Evolutionary conservation across 2,329 filamentous ascomycete species (phyloP).

Genomic region (Aureobasidium sp.): DNA sequence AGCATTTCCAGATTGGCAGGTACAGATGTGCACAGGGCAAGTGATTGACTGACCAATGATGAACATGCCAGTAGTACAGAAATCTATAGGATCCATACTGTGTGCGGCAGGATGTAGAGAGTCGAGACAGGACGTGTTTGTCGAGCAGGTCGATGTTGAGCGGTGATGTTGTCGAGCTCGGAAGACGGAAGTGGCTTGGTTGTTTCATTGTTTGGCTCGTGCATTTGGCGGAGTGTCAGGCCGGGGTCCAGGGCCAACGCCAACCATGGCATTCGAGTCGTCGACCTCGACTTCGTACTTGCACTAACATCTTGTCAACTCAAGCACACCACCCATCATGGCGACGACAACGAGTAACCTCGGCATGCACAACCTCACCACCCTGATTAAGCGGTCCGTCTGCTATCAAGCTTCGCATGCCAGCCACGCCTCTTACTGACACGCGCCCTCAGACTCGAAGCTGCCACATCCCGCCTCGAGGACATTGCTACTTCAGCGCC

Average conservation of each 20-base stretch:
- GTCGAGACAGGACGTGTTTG: background rate
- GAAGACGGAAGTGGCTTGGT: conserved; percentile 2
- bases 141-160: background rate
- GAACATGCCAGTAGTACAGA: conserved; percentile 55
- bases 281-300: background rate
- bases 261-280: background rate
- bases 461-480: conserved; percentile 89
- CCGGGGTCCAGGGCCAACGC: background rate
- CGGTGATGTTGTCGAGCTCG: background rate
- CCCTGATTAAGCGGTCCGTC: conserved; percentile 91
- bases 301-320: background rate
- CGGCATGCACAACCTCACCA: conserved; percentile 94
- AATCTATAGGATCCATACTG: conserved; percentile 33
- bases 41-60: conserved; percentile 43
- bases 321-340: conserved; percentile 8
- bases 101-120: background rate
- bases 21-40: background rate
- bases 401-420: background rate
- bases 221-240: conserved; percentile 1
- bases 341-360: conserved; percentile 9
- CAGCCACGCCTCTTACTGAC: conserved; percentile 34
- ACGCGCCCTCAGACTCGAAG: conserved; percentile 67
- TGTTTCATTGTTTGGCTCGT: conserved; percentile 1
- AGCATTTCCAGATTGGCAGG: background rate
- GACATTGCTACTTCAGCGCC: conserved; percentile 75